A percentile compares a stretch with the other conserved stretches of the same genome.
phyloP scores from a whole-genome alignment of 495 filamentous ascomycete species.

The Jackrogersella multiformis region DNA sequence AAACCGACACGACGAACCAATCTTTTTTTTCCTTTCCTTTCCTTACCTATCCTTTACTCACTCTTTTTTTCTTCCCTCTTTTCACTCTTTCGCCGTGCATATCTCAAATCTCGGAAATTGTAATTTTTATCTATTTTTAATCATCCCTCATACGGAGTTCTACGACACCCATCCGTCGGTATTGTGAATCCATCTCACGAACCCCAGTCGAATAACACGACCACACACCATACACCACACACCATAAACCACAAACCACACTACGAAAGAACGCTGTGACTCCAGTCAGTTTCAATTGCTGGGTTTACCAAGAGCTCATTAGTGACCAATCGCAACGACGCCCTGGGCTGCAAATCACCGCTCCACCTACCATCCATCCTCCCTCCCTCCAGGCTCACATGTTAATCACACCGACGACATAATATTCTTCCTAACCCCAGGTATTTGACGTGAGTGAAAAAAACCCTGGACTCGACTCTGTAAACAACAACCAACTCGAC shows the following conservation, averaged over 20 bases:
- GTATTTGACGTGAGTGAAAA: background rate
- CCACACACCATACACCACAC: background rate
- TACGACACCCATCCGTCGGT: conserved; percentile 7
- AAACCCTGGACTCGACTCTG: conserved; percentile 3
- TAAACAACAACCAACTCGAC: too few species aligned
- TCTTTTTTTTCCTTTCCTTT: conserved; percentile 21
- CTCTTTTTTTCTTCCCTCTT: conserved; percentile 3
- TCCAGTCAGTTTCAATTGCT: conserved; percentile 4
- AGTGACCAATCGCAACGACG: conserved; percentile 21
- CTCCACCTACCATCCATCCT: conserved; percentile 19
- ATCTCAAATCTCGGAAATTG: conserved; percentile 33
- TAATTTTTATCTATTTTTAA: conserved; percentile 39
- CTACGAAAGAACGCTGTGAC: too few species aligned
- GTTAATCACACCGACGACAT: conserved; percentile 15
- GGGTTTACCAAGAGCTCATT: background rate
- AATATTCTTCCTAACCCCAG: conserved; percentile 3
- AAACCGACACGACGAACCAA: conserved; percentile 31
- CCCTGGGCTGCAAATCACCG: conserved; percentile 22
- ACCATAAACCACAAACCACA: too few species aligned
- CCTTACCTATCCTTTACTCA: conserved; percentile 2
- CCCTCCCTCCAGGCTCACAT: conserved; percentile 11
- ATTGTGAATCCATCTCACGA: background rate
- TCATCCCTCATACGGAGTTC: conserved; percentile 8
- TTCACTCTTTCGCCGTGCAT: conserved; percentile 24
- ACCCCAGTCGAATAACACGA: background rate